Percentiles rank a stretch among this genome's conserved stretches.
Evolutionary conservation across 2,329 filamentous ascomycete genomes (phyloP).

Genomic region (Ophioceras dolichostomum): DNA sequence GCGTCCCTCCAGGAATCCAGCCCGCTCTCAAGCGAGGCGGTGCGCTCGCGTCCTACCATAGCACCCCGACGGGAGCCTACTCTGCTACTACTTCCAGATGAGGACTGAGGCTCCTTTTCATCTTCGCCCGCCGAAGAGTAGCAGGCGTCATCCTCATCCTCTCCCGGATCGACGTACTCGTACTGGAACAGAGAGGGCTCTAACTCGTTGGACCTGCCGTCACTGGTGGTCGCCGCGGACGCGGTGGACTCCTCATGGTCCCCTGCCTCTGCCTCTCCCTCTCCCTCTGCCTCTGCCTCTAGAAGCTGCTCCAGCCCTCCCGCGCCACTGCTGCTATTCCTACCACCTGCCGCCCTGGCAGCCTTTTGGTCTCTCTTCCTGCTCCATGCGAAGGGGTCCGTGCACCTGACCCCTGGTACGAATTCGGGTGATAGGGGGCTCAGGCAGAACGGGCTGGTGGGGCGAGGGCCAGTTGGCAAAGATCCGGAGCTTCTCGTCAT

Average conservation of each 20-base stretch:
- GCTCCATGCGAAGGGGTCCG: neutral
- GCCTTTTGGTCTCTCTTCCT: neutral
- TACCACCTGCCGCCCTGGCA: no score
- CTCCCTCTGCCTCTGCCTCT: neutral
- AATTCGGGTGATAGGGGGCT: constrained; percentile 16
- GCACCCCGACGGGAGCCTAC: neutral
- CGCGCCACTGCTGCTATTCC: no score
- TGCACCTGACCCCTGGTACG: constrained; percentile 11
- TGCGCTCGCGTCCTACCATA: no score
- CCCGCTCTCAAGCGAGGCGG: neutral
- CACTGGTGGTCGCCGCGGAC: no score
- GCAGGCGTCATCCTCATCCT: neutral
- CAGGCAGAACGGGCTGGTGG: constrained; percentile 1
- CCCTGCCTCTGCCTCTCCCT: neutral
- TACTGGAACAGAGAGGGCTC: no score
- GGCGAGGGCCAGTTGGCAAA: neutral
- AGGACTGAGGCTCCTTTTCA: neutral
- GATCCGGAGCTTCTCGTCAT: neutral
- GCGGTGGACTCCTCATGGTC: neutral
- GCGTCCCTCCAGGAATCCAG: neutral
- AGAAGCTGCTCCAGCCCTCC: no score
- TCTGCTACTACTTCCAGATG: neutral
- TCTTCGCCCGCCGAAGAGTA: neutral
- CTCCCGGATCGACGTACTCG: no score
- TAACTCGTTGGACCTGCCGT: neutral